phyloP scores from a whole-genome alignment of 305 asterid species.

The Fraxinus angustifolia region DNA sequence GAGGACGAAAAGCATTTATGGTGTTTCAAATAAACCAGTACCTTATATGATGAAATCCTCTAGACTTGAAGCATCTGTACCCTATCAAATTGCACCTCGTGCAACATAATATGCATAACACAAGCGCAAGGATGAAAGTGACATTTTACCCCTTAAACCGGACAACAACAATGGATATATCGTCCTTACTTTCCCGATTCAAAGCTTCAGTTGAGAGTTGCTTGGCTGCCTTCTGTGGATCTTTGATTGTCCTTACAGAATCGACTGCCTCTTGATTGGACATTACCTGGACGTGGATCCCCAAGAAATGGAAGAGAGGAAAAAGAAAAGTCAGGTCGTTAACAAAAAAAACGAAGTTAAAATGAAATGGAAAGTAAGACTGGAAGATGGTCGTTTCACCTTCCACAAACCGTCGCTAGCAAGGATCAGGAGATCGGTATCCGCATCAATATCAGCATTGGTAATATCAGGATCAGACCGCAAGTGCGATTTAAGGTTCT shows the following conservation, averaged over 20 bases:
- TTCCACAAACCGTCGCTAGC: constrained; percentile 99
- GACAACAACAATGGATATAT: constrained; percentile 79
- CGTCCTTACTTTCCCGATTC: constrained; percentile 78
- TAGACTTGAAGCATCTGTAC: constrained; percentile 4
- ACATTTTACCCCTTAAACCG: constrained; percentile 44
- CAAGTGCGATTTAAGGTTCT: constrained; percentile 77
- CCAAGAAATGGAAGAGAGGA: neutral
- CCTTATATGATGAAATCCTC: neutral
- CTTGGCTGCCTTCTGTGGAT: constrained; percentile 83
- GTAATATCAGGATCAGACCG: constrained; percentile 79
- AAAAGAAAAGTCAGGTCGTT: neutral
- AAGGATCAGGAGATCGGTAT: constrained; percentile 76
- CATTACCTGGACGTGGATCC: constrained; percentile 52
- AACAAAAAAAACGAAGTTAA: neutral
- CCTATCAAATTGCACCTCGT: constrained; percentile 16
- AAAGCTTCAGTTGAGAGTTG: constrained; percentile 66
- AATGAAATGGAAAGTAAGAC: neutral
- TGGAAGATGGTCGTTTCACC: constrained; percentile 35
- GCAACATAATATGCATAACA: constrained; percentile 30
- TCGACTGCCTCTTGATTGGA: constrained; percentile 87
- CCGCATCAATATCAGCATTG: constrained; percentile 49
- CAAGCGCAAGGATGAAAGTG: constrained; percentile 2
- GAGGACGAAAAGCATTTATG: constrained; percentile 13
- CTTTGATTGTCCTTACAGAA: constrained; percentile 53
- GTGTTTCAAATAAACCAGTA: neutral